These are phyloP conservation scores for Russula olivacea DNA, from an alignment of 768 basidiomycete genomes.

Conservation along the genomic window DNA sequence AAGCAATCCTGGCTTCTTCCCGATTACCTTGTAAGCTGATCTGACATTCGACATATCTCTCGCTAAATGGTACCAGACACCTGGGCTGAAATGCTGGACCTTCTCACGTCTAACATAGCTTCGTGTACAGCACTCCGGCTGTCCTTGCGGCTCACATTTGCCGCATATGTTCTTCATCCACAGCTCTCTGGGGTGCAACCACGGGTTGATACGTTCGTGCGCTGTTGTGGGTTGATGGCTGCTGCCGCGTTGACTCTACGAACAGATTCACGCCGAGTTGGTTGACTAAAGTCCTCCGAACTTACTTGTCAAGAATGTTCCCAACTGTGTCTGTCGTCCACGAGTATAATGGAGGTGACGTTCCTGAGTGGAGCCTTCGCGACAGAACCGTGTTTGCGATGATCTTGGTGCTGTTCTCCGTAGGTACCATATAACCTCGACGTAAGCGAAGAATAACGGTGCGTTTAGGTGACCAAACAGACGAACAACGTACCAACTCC, in stretches of 20 bases:
- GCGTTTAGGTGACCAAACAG: not conserved
- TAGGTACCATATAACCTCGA: slow-evolving; percentile 6
- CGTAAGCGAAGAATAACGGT: not conserved
- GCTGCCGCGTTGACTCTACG: slow-evolving; percentile 20
- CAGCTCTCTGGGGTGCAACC: slow-evolving; percentile 33
- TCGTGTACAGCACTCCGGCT: slow-evolving; percentile 61
- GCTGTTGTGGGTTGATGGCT: not conserved
- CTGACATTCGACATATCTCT: not conserved
- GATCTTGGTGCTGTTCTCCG: slow-evolving; percentile 25
- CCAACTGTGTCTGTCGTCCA: not conserved
- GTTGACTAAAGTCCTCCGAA: slow-evolving; percentile 1
- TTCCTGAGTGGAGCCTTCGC: not conserved
- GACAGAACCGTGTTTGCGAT: slow-evolving; percentile 23
- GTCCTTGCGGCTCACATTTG: slow-evolving; percentile 50
- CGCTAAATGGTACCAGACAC: slow-evolving; percentile 37
- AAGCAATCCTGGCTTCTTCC: slow-evolving; percentile 50
- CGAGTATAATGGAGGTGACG: not conserved
- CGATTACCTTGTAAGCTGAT: slow-evolving; percentile 57
- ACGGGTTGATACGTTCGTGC: slow-evolving; percentile 8
- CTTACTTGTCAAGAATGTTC: slow-evolving; percentile 11
- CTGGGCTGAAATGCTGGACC: slow-evolving; percentile 44
- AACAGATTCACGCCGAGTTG: slow-evolving; percentile 5
- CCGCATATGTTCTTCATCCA: slow-evolving; percentile 47
- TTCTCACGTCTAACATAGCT: slow-evolving; percentile 43
- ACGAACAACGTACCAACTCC: not conserved